phyloP scores from a whole-genome alignment of 768 basidiomycete species.

The Rhodotorula sphaerocarpa region DNA sequence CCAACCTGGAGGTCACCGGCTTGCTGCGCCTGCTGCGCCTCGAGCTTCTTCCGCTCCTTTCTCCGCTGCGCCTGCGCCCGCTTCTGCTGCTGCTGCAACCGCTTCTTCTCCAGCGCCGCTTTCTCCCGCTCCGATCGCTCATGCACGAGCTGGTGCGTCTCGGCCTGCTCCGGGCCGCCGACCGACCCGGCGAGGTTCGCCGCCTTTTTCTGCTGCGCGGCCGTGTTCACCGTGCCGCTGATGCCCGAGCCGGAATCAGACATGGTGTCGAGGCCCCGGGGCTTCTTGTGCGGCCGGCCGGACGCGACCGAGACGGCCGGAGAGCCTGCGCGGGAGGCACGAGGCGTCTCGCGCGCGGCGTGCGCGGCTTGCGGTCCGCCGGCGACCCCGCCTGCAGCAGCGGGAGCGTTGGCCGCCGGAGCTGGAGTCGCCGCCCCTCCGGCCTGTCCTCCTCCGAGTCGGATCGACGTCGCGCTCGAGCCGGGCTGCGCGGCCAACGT shows the following conservation, averaged over 20 bases:
- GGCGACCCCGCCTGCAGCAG: neutral
- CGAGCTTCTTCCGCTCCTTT: slow-evolving; percentile 1
- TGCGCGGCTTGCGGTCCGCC: neutral
- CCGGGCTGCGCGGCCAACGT: slow-evolving; percentile 25
- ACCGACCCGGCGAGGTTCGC: neutral
- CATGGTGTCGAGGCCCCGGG: slow-evolving; percentile 7
- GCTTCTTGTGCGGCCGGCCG: slow-evolving; percentile 8
- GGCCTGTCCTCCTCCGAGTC: slow-evolving; percentile 5
- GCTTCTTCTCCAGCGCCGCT: neutral
- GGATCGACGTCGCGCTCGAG: slow-evolving; percentile 24
- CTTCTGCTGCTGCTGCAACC: neutral
- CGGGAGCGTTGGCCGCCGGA: neutral
- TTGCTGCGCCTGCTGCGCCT: neutral
- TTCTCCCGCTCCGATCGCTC: slow-evolving; percentile 8
- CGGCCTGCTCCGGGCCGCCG: neutral
- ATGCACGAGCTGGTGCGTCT: no score
- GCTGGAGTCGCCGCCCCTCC: neutral
- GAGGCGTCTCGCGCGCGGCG: neutral
- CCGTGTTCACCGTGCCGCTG: slow-evolving; percentile 7
- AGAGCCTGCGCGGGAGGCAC: slow-evolving; percentile 7
- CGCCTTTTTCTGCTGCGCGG: slow-evolving; percentile 10
- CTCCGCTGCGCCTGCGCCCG: slow-evolving; percentile 2
- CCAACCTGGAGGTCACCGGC: slow-evolving; percentile 4
- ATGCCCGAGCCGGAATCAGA: slow-evolving; percentile 15
- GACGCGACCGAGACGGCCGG: slow-evolving; percentile 14